Evolutionary conservation across 2,329 filamentous ascomycete species (phyloP).

Genomic region (Blumeria graminis): DNA sequence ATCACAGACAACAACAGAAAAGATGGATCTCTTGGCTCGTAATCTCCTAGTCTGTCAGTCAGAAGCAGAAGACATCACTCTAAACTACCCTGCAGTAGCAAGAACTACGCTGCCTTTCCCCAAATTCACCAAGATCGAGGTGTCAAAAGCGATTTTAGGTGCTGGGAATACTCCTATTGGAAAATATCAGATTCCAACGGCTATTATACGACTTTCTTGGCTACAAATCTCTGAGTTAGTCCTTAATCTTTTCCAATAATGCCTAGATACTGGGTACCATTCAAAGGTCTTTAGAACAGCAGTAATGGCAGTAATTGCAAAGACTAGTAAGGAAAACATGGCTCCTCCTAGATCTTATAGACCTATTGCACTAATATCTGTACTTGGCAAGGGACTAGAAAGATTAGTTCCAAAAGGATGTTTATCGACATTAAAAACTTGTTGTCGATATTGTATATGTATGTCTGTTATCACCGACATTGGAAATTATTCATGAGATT

Average conservation of each 20-base stretch:
- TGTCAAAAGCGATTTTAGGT: not conserved
- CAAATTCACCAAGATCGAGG: not conserved
- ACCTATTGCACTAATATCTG: not conserved
- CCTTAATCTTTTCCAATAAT: not conserved
- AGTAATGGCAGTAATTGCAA: not conserved
- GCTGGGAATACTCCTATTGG: not conserved
- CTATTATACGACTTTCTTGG: not conserved
- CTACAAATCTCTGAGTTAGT: not conserved
- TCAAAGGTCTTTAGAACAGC: not conserved
- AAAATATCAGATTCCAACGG: not conserved
- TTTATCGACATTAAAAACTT: too few species aligned
- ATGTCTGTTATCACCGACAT: too few species aligned
- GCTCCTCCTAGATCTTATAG: not conserved
- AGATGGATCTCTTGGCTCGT: not conserved
- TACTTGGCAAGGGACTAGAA: not conserved
- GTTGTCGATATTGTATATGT: too few species aligned
- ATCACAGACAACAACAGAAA: not conserved
- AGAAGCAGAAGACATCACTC: not conserved
- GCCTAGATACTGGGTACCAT: not conserved
- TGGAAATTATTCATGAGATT: too few species aligned
- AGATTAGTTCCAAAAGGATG: not conserved
- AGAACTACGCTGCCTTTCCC: not conserved
- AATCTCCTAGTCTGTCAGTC: not conserved
- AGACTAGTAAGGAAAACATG: not conserved
- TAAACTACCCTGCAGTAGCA: not conserved